These are phyloP conservation scores for Cyberlindnera meyerae DNA, from an alignment of 805 yeast genomes.

Conservation along the genomic window DNA sequence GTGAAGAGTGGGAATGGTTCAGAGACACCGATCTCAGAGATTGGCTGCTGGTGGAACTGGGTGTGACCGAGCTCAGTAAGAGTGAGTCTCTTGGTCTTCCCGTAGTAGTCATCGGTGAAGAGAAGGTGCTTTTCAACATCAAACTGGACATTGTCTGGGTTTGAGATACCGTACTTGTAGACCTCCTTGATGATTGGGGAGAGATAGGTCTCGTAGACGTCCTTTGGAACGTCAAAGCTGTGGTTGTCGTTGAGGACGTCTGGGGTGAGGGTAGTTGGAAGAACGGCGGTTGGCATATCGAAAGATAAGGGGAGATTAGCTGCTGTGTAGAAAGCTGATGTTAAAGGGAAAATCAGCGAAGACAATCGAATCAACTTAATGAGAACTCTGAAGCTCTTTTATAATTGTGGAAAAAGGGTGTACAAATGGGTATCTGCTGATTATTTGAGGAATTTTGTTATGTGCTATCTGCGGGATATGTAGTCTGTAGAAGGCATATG, in stretches of 20 bases:
- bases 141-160: slow-evolving; percentile 25
- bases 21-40: slow-evolving; percentile 50
- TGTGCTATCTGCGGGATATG: too few species aligned
- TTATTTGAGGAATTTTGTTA: too few species aligned
- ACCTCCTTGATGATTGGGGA: slow-evolving; percentile 15
- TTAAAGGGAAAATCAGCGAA: too few species aligned
- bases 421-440: background rate
- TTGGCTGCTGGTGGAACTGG: slow-evolving; percentile 37
- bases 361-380: too few species aligned
- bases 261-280: slow-evolving; percentile 4
- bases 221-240: slow-evolving; percentile 13
- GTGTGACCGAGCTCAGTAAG: slow-evolving; percentile 46
- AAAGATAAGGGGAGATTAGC: background rate
- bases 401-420: background rate
- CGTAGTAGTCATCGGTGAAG: slow-evolving; percentile 34
- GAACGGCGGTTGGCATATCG: slow-evolving; percentile 13
- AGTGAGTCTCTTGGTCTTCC: slow-evolving; percentile 33
- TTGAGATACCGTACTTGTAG: slow-evolving; percentile 18
- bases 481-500: too few species aligned
- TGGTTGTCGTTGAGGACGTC: slow-evolving; percentile 20
- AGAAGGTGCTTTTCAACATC: slow-evolving; percentile 36
- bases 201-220: slow-evolving; percentile 12
- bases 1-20: slow-evolving; percentile 60
- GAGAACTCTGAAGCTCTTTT: background rate
- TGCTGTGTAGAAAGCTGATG: too few species aligned